These are phyloP conservation scores for Sextonia rubra DNA, from an alignment of 164 flowering plant species.

Conservation along the genomic window DNA sequence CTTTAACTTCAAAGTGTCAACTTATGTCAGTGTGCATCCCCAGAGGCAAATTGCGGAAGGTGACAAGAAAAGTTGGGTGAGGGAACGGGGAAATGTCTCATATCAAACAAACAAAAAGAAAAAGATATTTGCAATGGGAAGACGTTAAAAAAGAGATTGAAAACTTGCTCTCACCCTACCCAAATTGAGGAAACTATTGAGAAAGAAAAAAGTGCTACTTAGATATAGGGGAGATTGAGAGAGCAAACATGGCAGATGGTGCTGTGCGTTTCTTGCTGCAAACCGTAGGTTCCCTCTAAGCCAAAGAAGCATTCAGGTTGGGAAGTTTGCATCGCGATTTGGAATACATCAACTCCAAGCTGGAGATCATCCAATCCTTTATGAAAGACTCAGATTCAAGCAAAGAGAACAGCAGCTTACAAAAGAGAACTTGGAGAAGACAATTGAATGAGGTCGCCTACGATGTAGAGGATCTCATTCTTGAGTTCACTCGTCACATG, in stretches of 20 bases:
- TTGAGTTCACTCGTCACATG: background rate
- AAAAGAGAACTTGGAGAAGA: background rate
- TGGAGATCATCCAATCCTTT: constrained; percentile 7
- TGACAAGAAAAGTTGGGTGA: no score
- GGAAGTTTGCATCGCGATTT: background rate
- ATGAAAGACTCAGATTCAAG: background rate
- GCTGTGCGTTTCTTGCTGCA: background rate
- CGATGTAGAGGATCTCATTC: background rate
- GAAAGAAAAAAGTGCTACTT: no score
- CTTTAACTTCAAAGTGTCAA: no score
- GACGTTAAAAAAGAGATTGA: no score
- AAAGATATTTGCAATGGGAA: no score
- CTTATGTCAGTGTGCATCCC: no score
- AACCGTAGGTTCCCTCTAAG: background rate
- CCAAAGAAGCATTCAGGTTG: background rate
- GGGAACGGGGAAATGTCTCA: no score
- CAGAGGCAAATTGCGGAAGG: no score
- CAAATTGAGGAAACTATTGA: no score
- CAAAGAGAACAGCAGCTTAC: background rate
- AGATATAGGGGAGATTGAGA: no score
- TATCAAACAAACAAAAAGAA: no score
- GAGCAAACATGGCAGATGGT: background rate
- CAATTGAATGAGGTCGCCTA: background rate
- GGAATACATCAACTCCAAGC: constrained; percentile 22
- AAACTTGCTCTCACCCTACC: no score